Conservation (phyloP, 2,329 filamentous ascomycete species). For the Zymoseptoria ardabiliae region DNA sequence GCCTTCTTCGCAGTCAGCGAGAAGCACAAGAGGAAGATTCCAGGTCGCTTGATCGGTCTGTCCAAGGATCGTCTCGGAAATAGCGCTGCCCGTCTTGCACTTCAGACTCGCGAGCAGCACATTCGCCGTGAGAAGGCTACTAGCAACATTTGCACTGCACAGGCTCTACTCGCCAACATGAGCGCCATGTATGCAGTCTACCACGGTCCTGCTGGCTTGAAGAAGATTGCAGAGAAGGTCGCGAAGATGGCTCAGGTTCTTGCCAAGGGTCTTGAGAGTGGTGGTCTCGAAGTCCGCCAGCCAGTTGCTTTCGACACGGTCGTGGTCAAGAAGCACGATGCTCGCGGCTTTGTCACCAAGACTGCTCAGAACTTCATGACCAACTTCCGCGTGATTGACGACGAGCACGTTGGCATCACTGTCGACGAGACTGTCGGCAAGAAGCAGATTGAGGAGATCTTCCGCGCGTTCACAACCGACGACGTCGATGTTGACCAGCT, state of each 20-base stretch:
- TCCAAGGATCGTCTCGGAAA: constrained; percentile 85
- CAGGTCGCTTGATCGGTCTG: constrained; percentile 80
- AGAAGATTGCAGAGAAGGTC: constrained; percentile 71
- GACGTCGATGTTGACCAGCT: constrained; percentile 29
- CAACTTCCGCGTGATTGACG: constrained; percentile 57
- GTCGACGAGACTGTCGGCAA: constrained; percentile 65
- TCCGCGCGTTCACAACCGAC: constrained; percentile 49
- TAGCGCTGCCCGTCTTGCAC: constrained; percentile 70
- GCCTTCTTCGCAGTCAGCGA: constrained; percentile 92
- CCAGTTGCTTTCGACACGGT: constrained; percentile 68
- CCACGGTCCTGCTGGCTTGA: constrained; percentile 78
- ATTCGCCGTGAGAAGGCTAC: constrained; percentile 95
- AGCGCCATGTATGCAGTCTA: constrained; percentile 91
- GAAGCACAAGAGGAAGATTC: constrained; percentile 89
- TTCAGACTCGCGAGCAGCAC: constrained; percentile 93
- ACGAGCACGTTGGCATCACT: constrained; percentile 62
- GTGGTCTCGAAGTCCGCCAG: constrained; percentile 43
- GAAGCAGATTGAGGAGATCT: constrained; percentile 50
- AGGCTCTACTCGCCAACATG: constrained; percentile 92
- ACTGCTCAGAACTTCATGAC: constrained; percentile 47
- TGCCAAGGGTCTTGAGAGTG: constrained; percentile 41
- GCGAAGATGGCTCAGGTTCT: constrained; percentile 64
- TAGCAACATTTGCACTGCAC: constrained; percentile 94
- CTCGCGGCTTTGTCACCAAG: constrained; percentile 43
- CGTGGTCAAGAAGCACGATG: constrained; percentile 48